Evolutionary conservation across 495 filamentous ascomycete species (phyloP).

Genomic region (Penicillium paradoxum): DNA sequence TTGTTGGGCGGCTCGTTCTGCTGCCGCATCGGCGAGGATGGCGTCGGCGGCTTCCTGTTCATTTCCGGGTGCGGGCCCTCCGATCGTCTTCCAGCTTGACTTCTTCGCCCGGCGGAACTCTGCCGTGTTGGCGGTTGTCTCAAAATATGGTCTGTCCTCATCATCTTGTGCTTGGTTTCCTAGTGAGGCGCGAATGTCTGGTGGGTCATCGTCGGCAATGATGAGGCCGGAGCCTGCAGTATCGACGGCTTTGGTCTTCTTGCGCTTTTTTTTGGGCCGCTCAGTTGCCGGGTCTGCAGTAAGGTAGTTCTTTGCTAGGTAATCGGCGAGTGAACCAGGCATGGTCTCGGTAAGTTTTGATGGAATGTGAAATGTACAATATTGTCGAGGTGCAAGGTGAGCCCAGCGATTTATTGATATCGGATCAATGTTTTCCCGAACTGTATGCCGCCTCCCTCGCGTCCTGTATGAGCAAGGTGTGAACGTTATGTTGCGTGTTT

Average conservation of each 20-base stretch:
- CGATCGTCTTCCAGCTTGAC: constrained; percentile 71
- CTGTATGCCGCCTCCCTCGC: constrained; percentile 13
- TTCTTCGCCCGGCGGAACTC: constrained; percentile 78
- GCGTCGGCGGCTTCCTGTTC: constrained; percentile 71
- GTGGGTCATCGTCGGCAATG: constrained; percentile 87
- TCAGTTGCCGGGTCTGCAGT: constrained; percentile 59
- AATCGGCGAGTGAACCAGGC: constrained; percentile 63
- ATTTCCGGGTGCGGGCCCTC: constrained; percentile 35
- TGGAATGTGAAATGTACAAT: background rate
- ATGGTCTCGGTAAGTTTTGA: constrained; percentile 6
- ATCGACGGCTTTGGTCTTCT: constrained; percentile 71
- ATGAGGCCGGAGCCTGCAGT: constrained; percentile 59
- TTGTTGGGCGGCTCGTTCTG: constrained; percentile 48
- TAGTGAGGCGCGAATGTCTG: constrained; percentile 55
- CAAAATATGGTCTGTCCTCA: constrained; percentile 38
- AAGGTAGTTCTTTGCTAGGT: constrained; percentile 93
- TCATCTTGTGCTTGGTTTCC: constrained; percentile 39
- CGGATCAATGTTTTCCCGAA: constrained; percentile 20
- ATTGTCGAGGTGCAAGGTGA: background rate
- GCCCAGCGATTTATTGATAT: constrained; percentile 22
- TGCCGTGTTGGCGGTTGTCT: constrained; percentile 48
- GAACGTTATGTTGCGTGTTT: background rate
- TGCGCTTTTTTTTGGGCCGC: constrained; percentile 69
- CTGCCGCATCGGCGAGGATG: constrained; percentile 70
- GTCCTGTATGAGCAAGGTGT: background rate